Base-by-base conservation (phyloP, 176 grass and related monocot genomes). In the Elymus sibiricus region DNA sequence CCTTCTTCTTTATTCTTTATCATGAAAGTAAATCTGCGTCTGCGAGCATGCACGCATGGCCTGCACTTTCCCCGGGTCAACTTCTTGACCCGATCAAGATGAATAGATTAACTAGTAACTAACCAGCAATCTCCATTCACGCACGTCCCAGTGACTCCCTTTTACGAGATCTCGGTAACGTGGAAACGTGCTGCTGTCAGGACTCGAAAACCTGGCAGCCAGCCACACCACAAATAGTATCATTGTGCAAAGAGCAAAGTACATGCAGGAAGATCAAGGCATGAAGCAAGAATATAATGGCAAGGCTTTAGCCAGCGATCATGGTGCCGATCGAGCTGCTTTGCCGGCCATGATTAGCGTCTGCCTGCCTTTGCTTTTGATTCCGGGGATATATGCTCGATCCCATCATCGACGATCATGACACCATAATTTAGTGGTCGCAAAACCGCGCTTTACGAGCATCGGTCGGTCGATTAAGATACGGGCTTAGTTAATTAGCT, bases 251-350 rank as follows among this genome's bases (percentile, higher is more conserved):
- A 67, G 73, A 7, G 74, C 21, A 82, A 82, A 78, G 86, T 65
- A 82, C 77, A n/a, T 15, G 1, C 19, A 58, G 7, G 19, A 58
- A 86, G 78, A 64, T 59, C 86, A 37, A 85, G 28, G 43, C 77
- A 55, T 1, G 73, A 65, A 88, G 78, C 59, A 87, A 84, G 76
- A 70, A 88, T 70, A 82, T 91, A 74, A 74, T 24, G 7, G 6
- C 83, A 26, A 73, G 75, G 75, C 44, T 72, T 82, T 80, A 82
- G 38, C 70, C 17, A n/a, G 59, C 76, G 59, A 76, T 81, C 61
- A 81, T 87, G 79, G 8, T 21, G 81, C 68, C 7, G 62, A 77
- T 39, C 76, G 62, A 77, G 49, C 69, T 19, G 13, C 64, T 24
- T 64, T 46, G 46, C 60, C 34, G 15, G 19, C 84, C 79, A 79